Percentiles rank a stretch among this genome's conserved stretches.
Evolutionary conservation across 2,329 filamentous ascomycete species (phyloP).

Genomic region (Camillea tinctor): DNA sequence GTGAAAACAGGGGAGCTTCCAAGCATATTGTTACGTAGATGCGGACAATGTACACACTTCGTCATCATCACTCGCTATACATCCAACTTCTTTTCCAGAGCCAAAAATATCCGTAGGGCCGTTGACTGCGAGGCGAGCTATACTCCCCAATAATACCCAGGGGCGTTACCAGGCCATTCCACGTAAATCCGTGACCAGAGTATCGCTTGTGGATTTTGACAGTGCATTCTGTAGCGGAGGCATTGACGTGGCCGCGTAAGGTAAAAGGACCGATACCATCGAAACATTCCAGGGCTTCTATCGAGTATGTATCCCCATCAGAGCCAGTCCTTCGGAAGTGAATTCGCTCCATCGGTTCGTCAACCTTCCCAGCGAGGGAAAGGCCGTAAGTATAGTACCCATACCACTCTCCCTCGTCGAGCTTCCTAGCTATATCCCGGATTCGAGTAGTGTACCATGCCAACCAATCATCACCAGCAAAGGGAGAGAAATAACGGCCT

Average conservation of each 20-base stretch:
- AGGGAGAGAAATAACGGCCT: constrained; percentile 18
- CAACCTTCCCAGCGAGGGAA: background rate
- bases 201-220: constrained; percentile 11
- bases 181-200: background rate
- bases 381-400: constrained; percentile 9
- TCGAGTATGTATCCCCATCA: constrained; percentile 8
- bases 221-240: constrained; percentile 5
- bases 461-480: constrained; percentile 20
- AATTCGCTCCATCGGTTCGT: constrained; percentile 8
- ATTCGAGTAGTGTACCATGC: constrained; percentile 21
- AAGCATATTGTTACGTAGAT: background rate
- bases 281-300: constrained; percentile 10
- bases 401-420: constrained; percentile 20
- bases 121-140: background rate
- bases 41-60: background rate
- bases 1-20: background rate
- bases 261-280: constrained; percentile 7
- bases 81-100: constrained; percentile 20
- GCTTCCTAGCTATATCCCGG: constrained; percentile 8
- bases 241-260: constrained; percentile 10
- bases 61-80: background rate
- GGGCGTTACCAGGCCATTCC: constrained; percentile 14
- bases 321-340: constrained; percentile 9
- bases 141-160: constrained; percentile 10
- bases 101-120: constrained; percentile 15